These are phyloP conservation scores for Penicillium polonicum DNA, from an alignment of 2,329 filamentous ascomycete genomes.

Conservation along the genomic window DNA sequence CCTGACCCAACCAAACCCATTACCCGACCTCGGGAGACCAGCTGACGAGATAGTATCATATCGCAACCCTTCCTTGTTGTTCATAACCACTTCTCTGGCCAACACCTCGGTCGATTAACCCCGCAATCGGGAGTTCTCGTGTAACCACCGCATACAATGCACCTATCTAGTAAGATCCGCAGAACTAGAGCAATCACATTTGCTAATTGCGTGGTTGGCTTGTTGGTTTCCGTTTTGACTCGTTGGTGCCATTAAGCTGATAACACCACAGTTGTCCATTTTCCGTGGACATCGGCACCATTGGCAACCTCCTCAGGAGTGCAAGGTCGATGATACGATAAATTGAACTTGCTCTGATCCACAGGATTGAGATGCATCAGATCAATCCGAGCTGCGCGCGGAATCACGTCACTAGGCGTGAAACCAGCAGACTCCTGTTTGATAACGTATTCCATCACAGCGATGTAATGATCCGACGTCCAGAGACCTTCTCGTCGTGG, in stretches of 20 bases:
- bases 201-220: neutral
- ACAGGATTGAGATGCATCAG: neutral
- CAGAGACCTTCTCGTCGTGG: slow-evolving; percentile 2
- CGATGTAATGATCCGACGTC: neutral
- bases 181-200: neutral
- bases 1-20: no score
- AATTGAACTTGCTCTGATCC: neutral
- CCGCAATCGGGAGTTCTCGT: neutral
- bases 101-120: neutral
- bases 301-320: neutral
- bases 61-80: neutral
- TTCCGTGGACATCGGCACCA: neutral
- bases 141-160: neutral
- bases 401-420: neutral
- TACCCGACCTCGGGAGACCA: no score
- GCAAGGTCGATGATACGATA: neutral
- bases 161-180: neutral
- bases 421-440: neutral
- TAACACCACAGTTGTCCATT: neutral
- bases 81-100: neutral
- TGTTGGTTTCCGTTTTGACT: neutral
- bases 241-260: neutral
- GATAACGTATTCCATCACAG: neutral
- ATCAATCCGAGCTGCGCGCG: neutral
- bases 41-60: neutral